Conservation (phyloP, 139 green algal species). For the Chlorella sp. region DNA sequence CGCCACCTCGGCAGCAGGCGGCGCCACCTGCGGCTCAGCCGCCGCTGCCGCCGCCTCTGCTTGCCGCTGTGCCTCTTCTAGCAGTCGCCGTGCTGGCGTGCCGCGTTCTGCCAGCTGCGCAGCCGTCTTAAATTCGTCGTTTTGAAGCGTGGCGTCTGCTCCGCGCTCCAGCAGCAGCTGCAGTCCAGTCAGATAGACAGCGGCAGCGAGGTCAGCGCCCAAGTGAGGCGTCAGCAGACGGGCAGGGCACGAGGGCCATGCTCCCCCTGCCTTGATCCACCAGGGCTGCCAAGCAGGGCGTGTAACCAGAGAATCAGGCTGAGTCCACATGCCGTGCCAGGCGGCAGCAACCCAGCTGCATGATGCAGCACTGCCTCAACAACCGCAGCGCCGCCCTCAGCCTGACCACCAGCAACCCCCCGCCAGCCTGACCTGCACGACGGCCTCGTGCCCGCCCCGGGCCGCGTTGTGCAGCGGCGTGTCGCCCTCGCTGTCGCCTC, state of each 20-base stretch:
- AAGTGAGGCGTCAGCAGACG: too few species aligned
- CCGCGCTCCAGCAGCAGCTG: conserved; percentile 26
- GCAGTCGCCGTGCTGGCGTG: background rate
- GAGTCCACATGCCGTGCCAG: too few species aligned
- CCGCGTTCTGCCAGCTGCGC: conserved; percentile 27
- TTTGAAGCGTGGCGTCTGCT: conserved; percentile 27
- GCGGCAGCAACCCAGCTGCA: too few species aligned
- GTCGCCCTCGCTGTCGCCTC: conserved; percentile 38
- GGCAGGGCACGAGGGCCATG: too few species aligned
- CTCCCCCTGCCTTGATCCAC: too few species aligned
- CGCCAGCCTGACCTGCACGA: background rate
- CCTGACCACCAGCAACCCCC: too few species aligned
- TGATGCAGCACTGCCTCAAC: too few species aligned
- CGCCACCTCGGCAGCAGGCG: conserved; percentile 3
- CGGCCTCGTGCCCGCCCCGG: conserved; percentile 11
- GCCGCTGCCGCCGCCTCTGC: background rate
- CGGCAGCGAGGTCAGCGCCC: too few species aligned
- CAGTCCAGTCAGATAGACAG: too few species aligned
- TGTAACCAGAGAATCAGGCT: too few species aligned
- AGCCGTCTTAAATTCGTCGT: conserved; percentile 28
- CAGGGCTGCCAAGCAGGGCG: too few species aligned
- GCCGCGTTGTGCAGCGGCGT: conserved; percentile 46
- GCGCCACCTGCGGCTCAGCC: background rate
- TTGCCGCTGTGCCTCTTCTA: conserved; percentile 11
- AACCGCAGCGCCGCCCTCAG: too few species aligned